Evolutionary conservation across 169 alveolate species (phyloP).

Genomic region (Plasmodium gallinaceum): DNA sequence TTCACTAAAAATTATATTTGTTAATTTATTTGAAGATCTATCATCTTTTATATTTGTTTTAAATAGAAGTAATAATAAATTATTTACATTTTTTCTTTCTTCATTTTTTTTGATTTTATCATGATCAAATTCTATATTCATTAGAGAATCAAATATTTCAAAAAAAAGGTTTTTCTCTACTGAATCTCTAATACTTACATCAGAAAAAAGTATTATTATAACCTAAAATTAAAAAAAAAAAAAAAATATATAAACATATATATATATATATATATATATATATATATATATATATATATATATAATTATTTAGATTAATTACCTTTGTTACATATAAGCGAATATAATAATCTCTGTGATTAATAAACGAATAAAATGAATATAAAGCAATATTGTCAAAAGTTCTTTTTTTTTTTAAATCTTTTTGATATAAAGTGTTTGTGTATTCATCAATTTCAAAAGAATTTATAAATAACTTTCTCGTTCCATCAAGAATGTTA

Average conservation of each 20-base stretch:
- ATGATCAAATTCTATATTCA: slow-evolving; percentile 22
- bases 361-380: slow-evolving; percentile 10
- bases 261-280: neutral
- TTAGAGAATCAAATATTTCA: slow-evolving; percentile 47
- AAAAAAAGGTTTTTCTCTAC: slow-evolving; percentile 39
- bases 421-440: slow-evolving; percentile 35
- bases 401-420: slow-evolving; percentile 19
- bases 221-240: slow-evolving; percentile 20
- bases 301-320: neutral
- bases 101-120: slow-evolving; percentile 27
- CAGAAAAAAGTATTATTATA: slow-evolving; percentile 35
- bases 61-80: slow-evolving; percentile 21
- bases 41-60: slow-evolving; percentile 56
- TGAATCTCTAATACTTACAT: slow-evolving; percentile 51
- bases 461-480: slow-evolving; percentile 30
- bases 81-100: slow-evolving; percentile 36
- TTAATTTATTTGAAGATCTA: slow-evolving; percentile 18
- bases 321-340: slow-evolving; percentile 53
- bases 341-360: slow-evolving; percentile 40
- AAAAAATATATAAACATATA: slow-evolving; percentile 10
- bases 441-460: slow-evolving; percentile 62
- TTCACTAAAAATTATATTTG: slow-evolving; percentile 55
- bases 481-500: slow-evolving; percentile 46
- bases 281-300: slow-evolving; percentile 12
- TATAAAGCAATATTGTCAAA: slow-evolving; percentile 49